Conservation (phyloP, 331 rosid species). For the Acacia pycnantha region DNA sequence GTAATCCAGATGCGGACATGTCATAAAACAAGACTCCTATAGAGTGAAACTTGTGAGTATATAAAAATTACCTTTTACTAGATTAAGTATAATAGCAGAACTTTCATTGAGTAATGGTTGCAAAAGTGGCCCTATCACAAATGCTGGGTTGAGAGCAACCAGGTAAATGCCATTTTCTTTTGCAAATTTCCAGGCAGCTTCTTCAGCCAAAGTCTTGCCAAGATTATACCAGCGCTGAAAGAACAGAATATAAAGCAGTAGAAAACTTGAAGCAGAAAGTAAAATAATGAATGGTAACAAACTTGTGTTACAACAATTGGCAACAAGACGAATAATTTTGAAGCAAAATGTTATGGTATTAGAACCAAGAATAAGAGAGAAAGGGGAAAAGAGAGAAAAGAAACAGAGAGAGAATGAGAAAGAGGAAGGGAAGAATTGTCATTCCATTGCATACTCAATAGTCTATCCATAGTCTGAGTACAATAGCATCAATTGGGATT, state of each 20-base stretch:
- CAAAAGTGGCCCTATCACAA: conserved; percentile 6
- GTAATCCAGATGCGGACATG: neutral
- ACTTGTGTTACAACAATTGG: neutral
- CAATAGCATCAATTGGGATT: no score
- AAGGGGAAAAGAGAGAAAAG: no score
- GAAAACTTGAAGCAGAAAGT: neutral
- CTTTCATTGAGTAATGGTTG: neutral
- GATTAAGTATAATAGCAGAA: neutral
- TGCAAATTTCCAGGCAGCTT: conserved; percentile 5
- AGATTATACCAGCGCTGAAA: conserved; percentile 54
- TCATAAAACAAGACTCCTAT: neutral
- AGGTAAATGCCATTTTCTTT: neutral
- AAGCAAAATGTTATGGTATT: neutral
- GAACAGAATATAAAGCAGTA: conserved; percentile 15
- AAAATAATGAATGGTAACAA: neutral
- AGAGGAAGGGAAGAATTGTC: no score
- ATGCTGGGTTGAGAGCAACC: neutral
- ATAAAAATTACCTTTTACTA: neutral
- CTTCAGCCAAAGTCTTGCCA: conserved; percentile 5
- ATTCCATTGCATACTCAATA: no score
- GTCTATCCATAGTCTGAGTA: no score
- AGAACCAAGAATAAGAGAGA: no score
- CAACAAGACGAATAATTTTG: neutral
- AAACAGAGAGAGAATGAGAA: no score
- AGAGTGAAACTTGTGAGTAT: neutral